These are phyloP conservation scores for Passalora sequoiae DNA, from an alignment of 2,329 filamentous ascomycete genomes.

Conservation along the genomic window DNA sequence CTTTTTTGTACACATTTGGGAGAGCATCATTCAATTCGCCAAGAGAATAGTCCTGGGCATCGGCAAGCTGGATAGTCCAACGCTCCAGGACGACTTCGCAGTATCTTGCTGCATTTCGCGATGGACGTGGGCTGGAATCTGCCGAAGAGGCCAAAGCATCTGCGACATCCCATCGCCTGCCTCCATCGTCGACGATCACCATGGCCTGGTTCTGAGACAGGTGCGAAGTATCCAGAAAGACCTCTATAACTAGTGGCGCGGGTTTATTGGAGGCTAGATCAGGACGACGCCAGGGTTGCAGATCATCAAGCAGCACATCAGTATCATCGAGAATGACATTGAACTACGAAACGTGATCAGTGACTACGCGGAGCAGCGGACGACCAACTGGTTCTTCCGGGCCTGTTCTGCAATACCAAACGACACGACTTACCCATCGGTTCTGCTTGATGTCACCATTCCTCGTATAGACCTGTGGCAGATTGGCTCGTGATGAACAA, in stretches of 20 bases:
- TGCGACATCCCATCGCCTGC: constrained; percentile 86
- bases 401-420: too few species aligned
- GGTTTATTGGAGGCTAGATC: constrained; percentile 73
- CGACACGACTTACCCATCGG: constrained; percentile 66
- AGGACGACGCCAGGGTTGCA: constrained; percentile 74
- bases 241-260: constrained; percentile 81
- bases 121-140: constrained; percentile 43
- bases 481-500: constrained; percentile 70
- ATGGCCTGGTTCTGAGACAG: constrained; percentile 80
- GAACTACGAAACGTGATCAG: constrained; percentile 57
- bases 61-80: constrained; percentile 80
- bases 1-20: constrained; percentile 93
- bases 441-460: constrained; percentile 65
- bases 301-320: constrained; percentile 75
- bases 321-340: constrained; percentile 92
- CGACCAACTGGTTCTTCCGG: not conserved
- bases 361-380: too few species aligned
- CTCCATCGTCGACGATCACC: constrained; percentile 80
- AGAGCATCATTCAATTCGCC: constrained; percentile 56
- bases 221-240: constrained; percentile 61
- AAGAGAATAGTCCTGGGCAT: constrained; percentile 51
- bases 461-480: constrained; percentile 54
- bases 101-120: constrained; percentile 36
- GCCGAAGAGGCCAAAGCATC: constrained; percentile 69
- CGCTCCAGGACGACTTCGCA: constrained; percentile 82